Evolutionary conservation across 2,329 filamentous ascomycete species (phyloP), one percentile per base, ranked within the genome.

Genomic region (Colletotrichum liaoningense): DNA sequence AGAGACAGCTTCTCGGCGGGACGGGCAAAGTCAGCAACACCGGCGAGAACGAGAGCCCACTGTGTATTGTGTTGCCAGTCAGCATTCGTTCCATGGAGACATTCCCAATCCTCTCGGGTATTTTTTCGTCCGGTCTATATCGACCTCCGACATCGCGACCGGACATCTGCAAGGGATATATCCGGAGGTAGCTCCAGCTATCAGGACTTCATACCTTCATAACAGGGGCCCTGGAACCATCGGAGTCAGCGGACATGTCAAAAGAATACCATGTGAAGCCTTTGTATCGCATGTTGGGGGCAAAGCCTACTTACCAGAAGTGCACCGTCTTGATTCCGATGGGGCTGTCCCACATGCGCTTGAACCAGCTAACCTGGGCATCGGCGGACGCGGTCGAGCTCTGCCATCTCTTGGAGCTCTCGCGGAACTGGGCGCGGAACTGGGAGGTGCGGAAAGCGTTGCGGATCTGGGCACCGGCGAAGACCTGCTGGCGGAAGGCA

Each of bases 1-100:
- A 98, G 87, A 54, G 95, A 98, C 78, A 99, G 94, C 84, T 95
- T 95, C 84, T 97, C 94, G 75, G 94, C 95, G 38, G 97, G 97
- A 78, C 97, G 95, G 75, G 92, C 89, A 83, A 99, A 94, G 87
- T 99, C 97, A 79, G 94, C 93, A 81, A 97, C 90, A 81, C 97
- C 97, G 78, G 97, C 95, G 77, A 98, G 87, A 83, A 98, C 97
- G 80, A 99, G 89, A 79, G 90, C 91, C 97, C 97, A 99, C 93
- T 95, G 74, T n/a, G 26, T 59, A 49, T 8, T 28, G 19, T 16
- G 16, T 16, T 24, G 24, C 49, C 30, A 56, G 68, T 71, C 56
- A 71, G 67, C 52, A 58, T 55, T 63, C 35, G 19, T 14, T n/a
- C 12, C 26, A n/a, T 67, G 22, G 6, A 38, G 59, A 7, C 5